Evolutionary conservation across 805 yeast genomes (phyloP).

Genomic region (baker's yeast (Saccharomyces cerevisiae)): DNA sequence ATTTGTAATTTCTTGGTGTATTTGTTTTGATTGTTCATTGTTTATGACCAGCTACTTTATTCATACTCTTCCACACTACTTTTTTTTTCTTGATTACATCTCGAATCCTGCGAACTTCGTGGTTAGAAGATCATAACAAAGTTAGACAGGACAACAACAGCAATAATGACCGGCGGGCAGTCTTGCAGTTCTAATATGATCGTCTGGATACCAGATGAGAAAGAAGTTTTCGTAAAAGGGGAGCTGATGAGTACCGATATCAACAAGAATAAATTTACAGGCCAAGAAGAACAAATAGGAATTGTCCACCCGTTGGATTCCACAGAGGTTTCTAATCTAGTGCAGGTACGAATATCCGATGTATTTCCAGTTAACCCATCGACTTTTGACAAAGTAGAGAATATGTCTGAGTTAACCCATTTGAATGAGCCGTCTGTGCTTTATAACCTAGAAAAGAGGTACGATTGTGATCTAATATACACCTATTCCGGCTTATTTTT

Average conservation of each 20-base stretch:
- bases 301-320: slow-evolving; percentile 12
- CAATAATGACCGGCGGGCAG: background rate
- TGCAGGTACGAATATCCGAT: slow-evolving; percentile 27
- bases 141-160: background rate
- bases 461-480: slow-evolving; percentile 69
- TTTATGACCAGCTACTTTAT: background rate
- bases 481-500: slow-evolving; percentile 92
- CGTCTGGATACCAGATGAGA: slow-evolving; percentile 29
- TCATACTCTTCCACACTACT: background rate
- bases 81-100: background rate
- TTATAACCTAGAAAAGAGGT: slow-evolving; percentile 70
- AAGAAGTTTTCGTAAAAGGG: slow-evolving; percentile 24
- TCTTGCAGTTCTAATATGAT: slow-evolving; percentile 1
- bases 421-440: slow-evolving; percentile 94
- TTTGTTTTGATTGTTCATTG: background rate
- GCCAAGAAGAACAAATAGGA: slow-evolving; percentile 13
- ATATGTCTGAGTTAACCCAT: slow-evolving; percentile 92
- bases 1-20: background rate
- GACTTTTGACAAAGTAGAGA: slow-evolving; percentile 82
- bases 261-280: slow-evolving; percentile 16
- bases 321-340: slow-evolving; percentile 5
- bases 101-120: background rate
- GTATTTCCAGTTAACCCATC: slow-evolving; percentile 63
- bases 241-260: slow-evolving; percentile 14
- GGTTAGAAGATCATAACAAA: background rate